Evolutionary conservation across 129 eudicot species (phyloP).

Genomic region (Tagetes erecta): DNA sequence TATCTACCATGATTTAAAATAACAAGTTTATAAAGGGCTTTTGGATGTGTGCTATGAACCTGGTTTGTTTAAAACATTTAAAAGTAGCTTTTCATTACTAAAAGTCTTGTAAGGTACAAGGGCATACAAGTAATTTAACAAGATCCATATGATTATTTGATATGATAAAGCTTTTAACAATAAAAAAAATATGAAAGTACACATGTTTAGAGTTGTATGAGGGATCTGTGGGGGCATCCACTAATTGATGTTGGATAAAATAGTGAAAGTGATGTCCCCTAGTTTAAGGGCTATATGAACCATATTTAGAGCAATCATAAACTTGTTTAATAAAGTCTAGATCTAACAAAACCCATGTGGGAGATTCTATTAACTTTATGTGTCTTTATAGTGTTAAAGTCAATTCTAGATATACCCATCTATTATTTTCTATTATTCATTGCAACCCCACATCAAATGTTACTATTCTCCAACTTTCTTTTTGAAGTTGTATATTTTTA

Average conservation of each 20-base stretch:
- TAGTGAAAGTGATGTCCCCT: conserved; percentile 38
- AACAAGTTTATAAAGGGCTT: neutral
- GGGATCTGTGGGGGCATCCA: conserved; percentile 40
- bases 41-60: neutral
- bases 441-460: conserved; percentile 2
- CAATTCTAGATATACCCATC: conserved; percentile 8
- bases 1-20: neutral
- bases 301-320: conserved; percentile 33
- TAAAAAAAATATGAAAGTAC: neutral
- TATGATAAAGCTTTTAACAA: neutral
- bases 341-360: conserved; percentile 45
- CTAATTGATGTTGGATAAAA: conserved; percentile 33
- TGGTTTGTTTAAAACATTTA: neutral
- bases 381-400: conserved; percentile 28
- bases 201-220: conserved; percentile 26
- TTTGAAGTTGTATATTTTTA: too few relatives aligned
- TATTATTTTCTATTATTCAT: conserved; percentile 1
- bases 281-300: conserved; percentile 31
- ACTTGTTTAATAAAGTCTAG: conserved; percentile 41
- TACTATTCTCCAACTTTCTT: neutral
- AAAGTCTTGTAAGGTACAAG: neutral
- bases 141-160: neutral
- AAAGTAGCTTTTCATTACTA: conserved; percentile 1
- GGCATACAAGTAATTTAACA: conserved; percentile 2
- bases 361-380: conserved; percentile 37